Conservation (phyloP, 345 rosid genomes). For the Hypericum perforatum region DNA sequence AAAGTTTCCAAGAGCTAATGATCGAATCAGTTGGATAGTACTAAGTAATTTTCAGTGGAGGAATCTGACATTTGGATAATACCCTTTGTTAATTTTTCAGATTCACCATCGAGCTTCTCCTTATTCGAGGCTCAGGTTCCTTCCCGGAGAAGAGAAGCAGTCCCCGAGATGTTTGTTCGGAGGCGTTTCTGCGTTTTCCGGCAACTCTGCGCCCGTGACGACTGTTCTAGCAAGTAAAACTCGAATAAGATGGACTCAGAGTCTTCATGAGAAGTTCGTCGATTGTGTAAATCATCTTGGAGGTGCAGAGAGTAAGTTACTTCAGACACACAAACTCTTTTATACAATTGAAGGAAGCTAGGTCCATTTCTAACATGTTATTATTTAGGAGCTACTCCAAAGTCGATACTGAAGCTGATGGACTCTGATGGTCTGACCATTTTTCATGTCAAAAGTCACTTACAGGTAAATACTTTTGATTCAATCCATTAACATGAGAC, state of each 20-base stretch:
- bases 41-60: too few species aligned
- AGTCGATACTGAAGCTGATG: constrained; percentile 86
- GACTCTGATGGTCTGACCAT: constrained; percentile 79
- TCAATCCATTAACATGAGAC: too few species aligned
- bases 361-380: neutral
- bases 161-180: constrained; percentile 20
- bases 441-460: constrained; percentile 93
- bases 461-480: constrained; percentile 45
- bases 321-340: neutral
- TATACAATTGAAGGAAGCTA: neutral
- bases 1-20: neutral
- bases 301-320: constrained; percentile 64
- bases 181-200: constrained; percentile 8
- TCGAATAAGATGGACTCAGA: constrained; percentile 80
- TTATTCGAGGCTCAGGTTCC: constrained; percentile 20
- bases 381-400: constrained; percentile 71
- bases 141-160: constrained; percentile 24
- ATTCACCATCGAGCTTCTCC: constrained; percentile 20
- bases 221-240: constrained; percentile 33
- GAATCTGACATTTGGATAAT: too few species aligned
- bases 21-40: too few species aligned
- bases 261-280: constrained; percentile 83
- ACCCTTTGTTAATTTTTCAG: constrained; percentile 12
- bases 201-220: constrained; percentile 16
- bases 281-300: constrained; percentile 71